These are phyloP conservation scores for Trichosporon asahii DNA, from an alignment of 1,284 basidiomycete species.

Conservation along the genomic window DNA sequence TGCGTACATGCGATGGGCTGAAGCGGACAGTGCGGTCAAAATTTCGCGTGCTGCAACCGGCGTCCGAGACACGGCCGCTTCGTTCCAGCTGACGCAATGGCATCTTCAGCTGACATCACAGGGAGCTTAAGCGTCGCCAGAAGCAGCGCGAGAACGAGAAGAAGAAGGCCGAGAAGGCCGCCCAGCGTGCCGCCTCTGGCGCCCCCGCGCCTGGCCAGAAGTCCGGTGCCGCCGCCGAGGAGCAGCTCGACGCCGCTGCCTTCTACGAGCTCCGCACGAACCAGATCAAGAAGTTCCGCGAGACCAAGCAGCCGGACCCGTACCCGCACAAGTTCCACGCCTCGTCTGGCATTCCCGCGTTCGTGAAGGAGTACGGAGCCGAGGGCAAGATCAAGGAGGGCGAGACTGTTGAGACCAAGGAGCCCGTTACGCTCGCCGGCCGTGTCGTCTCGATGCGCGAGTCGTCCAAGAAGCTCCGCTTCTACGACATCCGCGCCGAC, in stretches of 20 bases:
- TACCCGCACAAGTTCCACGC: constrained; percentile 99
- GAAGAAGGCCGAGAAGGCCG: constrained; percentile 73
- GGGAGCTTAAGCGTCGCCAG: constrained; percentile 85
- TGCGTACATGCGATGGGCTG: constrained; percentile 51
- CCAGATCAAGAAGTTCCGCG: constrained; percentile 79
- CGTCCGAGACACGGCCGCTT: too few species aligned
- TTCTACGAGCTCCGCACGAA: constrained; percentile 92
- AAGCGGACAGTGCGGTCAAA: not conserved
- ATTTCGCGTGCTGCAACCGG: too few species aligned
- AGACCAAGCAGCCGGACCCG: constrained; percentile 81
- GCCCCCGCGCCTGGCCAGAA: constrained; percentile 36
- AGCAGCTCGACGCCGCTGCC: constrained; percentile 59
- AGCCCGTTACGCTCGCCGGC: constrained; percentile 67
- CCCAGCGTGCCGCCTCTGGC: constrained; percentile 70
- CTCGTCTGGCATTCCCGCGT: constrained; percentile 70
- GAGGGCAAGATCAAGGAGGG: constrained; percentile 64
- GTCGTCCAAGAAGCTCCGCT: constrained; percentile 78
- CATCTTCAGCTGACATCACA: constrained; percentile 43
- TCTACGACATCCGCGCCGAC: constrained; percentile 93
- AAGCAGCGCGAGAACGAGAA: constrained; percentile 83
- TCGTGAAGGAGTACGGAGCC: constrained; percentile 70
- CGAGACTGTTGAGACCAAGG: constrained; percentile 27
- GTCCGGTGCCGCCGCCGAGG: constrained; percentile 50
- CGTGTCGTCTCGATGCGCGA: constrained; percentile 86
- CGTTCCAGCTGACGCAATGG: too few species aligned